Evolutionary conservation across 495 filamentous ascomycete species (phyloP).

Genomic region (Penicillium soppii): DNA sequence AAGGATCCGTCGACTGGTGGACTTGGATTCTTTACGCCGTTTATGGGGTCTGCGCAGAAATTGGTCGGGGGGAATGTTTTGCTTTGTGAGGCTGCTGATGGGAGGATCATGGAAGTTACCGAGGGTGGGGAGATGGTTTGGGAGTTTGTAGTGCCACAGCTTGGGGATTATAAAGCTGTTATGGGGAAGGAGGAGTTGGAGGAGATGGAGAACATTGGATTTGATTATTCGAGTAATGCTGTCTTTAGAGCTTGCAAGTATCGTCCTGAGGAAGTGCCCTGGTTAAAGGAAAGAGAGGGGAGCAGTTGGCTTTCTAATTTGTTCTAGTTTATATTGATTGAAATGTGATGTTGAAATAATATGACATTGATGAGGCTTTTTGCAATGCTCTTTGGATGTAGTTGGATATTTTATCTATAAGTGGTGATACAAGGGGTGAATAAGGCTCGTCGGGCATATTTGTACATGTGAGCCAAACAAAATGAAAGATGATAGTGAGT

Average conservation of each 20-base stretch:
- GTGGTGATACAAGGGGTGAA: conserved; percentile 1
- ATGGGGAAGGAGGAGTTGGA: conserved; percentile 9
- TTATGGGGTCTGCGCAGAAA: conserved; percentile 49
- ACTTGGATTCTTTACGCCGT: conserved; percentile 47
- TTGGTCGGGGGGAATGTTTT: conserved; percentile 41
- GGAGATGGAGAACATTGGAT: conserved; percentile 21
- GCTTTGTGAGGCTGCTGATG: conserved; percentile 45
- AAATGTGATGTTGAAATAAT: background rate
- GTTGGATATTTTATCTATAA: background rate
- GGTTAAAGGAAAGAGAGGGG: conserved; percentile 19
- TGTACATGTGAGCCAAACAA: background rate
- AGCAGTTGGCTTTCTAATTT: background rate
- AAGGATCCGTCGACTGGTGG: conserved; percentile 37
- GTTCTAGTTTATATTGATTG: too few relatives aligned
- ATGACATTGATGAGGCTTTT: too few relatives aligned
- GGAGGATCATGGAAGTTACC: conserved; percentile 53
- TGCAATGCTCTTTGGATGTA: background rate
- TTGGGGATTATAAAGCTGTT: conserved; percentile 16
- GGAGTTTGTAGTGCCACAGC: conserved; percentile 24
- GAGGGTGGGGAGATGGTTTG: conserved; percentile 30
- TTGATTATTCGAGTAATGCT: conserved; percentile 22
- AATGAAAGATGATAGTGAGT: background rate
- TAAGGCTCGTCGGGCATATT: background rate
- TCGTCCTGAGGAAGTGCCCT: conserved; percentile 16
- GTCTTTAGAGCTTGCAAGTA: conserved; percentile 26